A percentile compares a stretch with the other conserved stretches of the same genome.
These are phyloP conservation scores for Parasarocladium wereldwijsianum DNA, from an alignment of 2,329 filamentous ascomycete genomes.

Conservation along the genomic window DNA sequence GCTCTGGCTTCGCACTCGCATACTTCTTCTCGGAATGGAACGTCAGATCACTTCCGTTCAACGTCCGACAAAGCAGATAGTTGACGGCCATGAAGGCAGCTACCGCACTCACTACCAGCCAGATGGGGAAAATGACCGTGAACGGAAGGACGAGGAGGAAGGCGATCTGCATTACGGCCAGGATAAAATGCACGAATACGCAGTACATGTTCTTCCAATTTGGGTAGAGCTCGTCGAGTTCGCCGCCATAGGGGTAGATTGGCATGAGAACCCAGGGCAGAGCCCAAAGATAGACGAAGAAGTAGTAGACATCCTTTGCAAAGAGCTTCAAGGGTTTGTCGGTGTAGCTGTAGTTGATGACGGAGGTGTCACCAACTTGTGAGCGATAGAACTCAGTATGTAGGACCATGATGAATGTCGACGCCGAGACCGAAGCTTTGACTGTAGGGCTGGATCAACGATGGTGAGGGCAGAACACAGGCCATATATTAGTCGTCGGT, in stretches of 20 bases:
- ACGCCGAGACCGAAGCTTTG: not conserved
- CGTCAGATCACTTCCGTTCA: conserved; percentile 34
- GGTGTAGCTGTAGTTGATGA: conserved; percentile 48
- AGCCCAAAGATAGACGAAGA: conserved; percentile 38
- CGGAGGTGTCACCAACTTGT: conserved; percentile 39
- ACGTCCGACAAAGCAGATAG: conserved; percentile 28
- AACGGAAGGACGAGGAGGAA: conserved; percentile 47
- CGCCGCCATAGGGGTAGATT: conserved; percentile 30
- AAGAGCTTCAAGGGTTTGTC: conserved; percentile 37
- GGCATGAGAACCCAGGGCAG: conserved; percentile 49
- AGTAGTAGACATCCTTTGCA: conserved; percentile 37
- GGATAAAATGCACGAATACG: conserved; percentile 40
- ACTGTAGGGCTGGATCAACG: not conserved
- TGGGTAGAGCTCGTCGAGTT: conserved; percentile 50
- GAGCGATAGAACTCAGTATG: conserved; percentile 40
- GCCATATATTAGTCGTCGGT: not conserved
- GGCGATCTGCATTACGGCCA: conserved; percentile 41
- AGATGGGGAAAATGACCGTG: conserved; percentile 30
- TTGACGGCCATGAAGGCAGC: conserved; percentile 33
- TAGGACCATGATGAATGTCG: conserved; percentile 12
- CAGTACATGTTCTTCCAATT: conserved; percentile 41
- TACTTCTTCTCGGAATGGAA: conserved; percentile 39
- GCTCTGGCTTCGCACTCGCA: conserved; percentile 30
- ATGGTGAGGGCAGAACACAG: not conserved
- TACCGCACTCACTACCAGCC: conserved; percentile 24